Evolutionary conservation across 1,284 basidiomycete species (phyloP), one percentile per base, ranked within the genome.

Genomic region (Cryptococcus sp.): DNA sequence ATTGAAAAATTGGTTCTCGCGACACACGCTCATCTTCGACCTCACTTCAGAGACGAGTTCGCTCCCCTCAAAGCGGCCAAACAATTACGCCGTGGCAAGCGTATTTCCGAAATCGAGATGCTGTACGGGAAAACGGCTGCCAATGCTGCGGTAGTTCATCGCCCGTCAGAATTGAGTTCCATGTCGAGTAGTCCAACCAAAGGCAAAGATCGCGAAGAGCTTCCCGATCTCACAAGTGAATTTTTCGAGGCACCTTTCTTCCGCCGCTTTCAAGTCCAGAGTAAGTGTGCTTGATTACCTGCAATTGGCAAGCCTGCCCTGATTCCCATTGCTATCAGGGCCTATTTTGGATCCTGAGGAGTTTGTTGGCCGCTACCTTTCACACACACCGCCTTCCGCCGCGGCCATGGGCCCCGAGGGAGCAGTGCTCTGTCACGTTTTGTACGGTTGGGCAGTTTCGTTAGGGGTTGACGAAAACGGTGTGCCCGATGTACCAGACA

Each of bases 41-140:
- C 44, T 39, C 44, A 4, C 58, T 51, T 8, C 75, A 93, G 90
- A 26, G 91, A 93, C 74, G 90, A 76, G 45, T 93, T 89, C 68
- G 89, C 89, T 16, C 88, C 91, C 63, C 85, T 91, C 51, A 93
- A 92, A 71, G 87, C 89, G 3, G 89, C 89, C 55, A 93, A 93
- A 77, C 80, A 90, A 39, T 83, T 93, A 17, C 81, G 91, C 52
- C 85, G 90, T 44, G 91, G 91, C 23, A 85, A 91, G 54, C 84
- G 91, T 29, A 82, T 93, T 16, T 89, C 91, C 63, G 88, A 92
- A 79, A 89, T 91, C 58, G 83, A 85, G 78, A 68, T 69, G 65
- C 55, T 72, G 22, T 72, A 72, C 41, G 71, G 71, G 41, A 68
- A 66, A 53, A 61, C 69, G 3, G 70, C 69, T 5, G 68, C 68